Conservation (phyloP, 345 rosid species). For the Turritis glabra region DNA sequence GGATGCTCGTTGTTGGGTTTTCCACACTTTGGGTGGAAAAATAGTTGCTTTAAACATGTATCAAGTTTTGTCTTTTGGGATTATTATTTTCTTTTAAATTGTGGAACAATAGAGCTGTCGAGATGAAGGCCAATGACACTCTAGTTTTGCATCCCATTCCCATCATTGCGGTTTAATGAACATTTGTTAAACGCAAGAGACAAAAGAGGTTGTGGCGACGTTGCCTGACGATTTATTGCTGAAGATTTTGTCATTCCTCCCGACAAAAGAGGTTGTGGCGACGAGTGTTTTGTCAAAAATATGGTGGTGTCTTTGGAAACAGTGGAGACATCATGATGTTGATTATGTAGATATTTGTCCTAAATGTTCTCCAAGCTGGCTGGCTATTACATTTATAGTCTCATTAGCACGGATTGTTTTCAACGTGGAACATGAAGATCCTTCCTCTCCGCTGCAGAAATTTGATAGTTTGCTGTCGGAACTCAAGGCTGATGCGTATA, state of each 20-base stretch:
- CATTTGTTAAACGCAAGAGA: too few species aligned
- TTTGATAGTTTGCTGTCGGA: neutral
- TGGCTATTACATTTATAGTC: too few species aligned
- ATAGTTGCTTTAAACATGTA: too few species aligned
- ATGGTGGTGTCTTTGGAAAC: neutral
- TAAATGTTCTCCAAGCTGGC: neutral
- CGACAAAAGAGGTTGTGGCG: neutral
- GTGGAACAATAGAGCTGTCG: too few species aligned
- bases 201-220: neutral
- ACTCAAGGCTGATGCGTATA: neutral
- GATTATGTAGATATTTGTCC: neutral
- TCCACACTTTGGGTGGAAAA: too few species aligned
- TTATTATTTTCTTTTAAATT: too few species aligned
- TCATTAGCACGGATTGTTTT: too few species aligned
- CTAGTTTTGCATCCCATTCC: too few species aligned
- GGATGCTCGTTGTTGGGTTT: neutral
- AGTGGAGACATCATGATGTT: too few species aligned
- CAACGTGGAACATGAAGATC: neutral
- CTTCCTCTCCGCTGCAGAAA: neutral
- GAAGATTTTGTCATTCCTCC: conserved; percentile 1
- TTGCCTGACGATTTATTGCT: conserved; percentile 9
- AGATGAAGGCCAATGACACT: too few species aligned
- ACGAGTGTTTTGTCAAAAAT: conserved; percentile 3
- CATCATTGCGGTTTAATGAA: too few species aligned
- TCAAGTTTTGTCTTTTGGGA: too few species aligned